Conservation (phyloP, 305 asterid species). For the Fraxinus sp. region DNA sequence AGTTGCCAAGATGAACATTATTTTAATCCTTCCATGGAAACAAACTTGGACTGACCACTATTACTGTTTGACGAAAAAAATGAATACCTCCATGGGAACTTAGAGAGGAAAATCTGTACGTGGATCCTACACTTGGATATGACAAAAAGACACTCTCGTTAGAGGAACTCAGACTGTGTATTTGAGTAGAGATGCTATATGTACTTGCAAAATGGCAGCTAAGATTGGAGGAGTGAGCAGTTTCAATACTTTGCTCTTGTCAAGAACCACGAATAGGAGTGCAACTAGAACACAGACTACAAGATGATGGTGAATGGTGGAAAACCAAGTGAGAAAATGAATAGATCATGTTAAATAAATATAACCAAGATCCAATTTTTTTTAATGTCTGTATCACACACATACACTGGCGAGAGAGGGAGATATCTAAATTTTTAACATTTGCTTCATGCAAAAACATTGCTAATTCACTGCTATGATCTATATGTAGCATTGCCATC, state of each 20-base stretch:
- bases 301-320: constrained; percentile 8
- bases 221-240: background rate
- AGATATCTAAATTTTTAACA: background rate
- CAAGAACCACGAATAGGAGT: background rate
- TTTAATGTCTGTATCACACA: background rate
- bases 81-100: background rate
- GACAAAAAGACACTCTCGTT: background rate
- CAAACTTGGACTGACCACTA: background rate
- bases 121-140: background rate
- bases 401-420: background rate
- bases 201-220: background rate
- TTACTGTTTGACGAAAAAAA: background rate
- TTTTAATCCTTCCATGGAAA: background rate
- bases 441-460: background rate
- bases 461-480: background rate
- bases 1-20: background rate
- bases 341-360: background rate
- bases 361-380: background rate
- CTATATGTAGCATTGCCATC: background rate
- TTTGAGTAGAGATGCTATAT: background rate
- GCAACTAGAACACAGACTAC: background rate
- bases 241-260: background rate
- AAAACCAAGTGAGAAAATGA: background rate
- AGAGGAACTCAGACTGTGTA: background rate
- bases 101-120: background rate